phyloP scores from a whole-genome alignment of 2,329 filamentous ascomycete species.

The Chrysoporthe cubensis region DNA sequence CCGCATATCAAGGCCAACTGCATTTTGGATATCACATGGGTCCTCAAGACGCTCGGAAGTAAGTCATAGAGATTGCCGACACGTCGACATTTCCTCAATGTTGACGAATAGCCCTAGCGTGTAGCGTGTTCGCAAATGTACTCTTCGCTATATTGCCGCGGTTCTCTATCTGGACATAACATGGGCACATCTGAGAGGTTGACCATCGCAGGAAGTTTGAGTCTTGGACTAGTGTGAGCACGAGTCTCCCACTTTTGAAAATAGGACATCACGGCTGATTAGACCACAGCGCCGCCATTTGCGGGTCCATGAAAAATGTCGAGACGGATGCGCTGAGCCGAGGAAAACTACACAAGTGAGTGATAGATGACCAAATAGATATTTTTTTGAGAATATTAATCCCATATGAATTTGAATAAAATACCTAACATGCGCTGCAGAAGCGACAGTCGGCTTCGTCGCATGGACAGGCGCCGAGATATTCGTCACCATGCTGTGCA shows the following conservation, averaged over 20 bases:
- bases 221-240: constrained; percentile 44
- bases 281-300: constrained; percentile 34
- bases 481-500: constrained; percentile 41
- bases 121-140: constrained; percentile 38
- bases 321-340: constrained; percentile 34
- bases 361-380: constrained; percentile 13
- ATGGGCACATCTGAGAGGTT: constrained; percentile 47
- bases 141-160: constrained; percentile 43
- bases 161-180: constrained; percentile 45
- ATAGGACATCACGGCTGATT: constrained; percentile 30
- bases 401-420: background rate
- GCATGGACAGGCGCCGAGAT: constrained; percentile 42
- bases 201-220: constrained; percentile 43
- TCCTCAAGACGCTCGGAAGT: constrained; percentile 1
- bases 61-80: background rate
- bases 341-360: constrained; percentile 34
- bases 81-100: background rate
- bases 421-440: background rate
- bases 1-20: background rate
- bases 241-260: background rate
- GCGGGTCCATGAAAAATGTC: constrained; percentile 37
- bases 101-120: background rate
- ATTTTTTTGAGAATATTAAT: background rate
- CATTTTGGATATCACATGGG: constrained; percentile 1
- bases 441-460: constrained; percentile 37